Percentiles rank a stretch among this genome's conserved stretches.
phyloP scores from a whole-genome alignment of 2,329 filamentous ascomycete genomes.

The Didymella exigua region DNA sequence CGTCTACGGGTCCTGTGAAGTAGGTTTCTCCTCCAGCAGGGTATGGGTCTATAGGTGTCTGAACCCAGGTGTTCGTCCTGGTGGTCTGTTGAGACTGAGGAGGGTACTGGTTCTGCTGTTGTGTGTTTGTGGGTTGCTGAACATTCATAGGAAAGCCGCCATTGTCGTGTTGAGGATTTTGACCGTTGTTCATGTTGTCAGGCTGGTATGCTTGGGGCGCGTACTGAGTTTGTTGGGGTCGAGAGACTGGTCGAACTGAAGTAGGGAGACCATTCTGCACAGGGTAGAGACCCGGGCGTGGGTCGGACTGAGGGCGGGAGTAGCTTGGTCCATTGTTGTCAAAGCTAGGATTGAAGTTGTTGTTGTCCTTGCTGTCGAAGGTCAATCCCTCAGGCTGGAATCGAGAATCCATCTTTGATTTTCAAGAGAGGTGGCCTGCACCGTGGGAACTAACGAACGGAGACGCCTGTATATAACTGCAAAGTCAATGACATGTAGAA shows the following conservation, averaged over 20 bases:
- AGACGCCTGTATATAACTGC: constrained; percentile 23
- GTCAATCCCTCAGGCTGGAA: constrained; percentile 36
- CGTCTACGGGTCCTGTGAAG: constrained; percentile 29
- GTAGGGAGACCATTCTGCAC: constrained; percentile 18
- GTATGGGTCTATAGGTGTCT: constrained; percentile 31
- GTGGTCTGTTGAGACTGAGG: constrained; percentile 30
- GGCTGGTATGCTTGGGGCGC: constrained; percentile 17
- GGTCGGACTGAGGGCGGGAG: constrained; percentile 17
- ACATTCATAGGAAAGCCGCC: constrained; percentile 15
- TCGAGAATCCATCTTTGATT: constrained; percentile 38
- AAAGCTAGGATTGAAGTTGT: constrained; percentile 29
- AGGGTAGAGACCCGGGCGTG: constrained; percentile 23
- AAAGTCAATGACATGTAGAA: constrained; percentile 21
- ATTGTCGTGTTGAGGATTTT: constrained; percentile 15
- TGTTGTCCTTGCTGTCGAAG: constrained; percentile 31
- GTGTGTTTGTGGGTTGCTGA: constrained; percentile 12
- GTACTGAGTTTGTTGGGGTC: constrained; percentile 23
- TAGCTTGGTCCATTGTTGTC: constrained; percentile 22
- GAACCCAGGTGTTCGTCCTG: constrained; percentile 39
- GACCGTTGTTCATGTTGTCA: constrained; percentile 2
- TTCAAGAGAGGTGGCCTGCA: constrained; percentile 41
- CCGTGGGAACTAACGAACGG: constrained; percentile 29
- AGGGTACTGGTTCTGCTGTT: constrained; percentile 18
- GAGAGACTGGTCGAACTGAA: constrained; percentile 22
- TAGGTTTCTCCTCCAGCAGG: constrained; percentile 25